Percentiles rank a stretch among this genome's conserved stretches.
These are phyloP conservation scores for Botryosphaeria dothidea DNA, from an alignment of 2,329 filamentous ascomycete species.

Conservation along the genomic window DNA sequence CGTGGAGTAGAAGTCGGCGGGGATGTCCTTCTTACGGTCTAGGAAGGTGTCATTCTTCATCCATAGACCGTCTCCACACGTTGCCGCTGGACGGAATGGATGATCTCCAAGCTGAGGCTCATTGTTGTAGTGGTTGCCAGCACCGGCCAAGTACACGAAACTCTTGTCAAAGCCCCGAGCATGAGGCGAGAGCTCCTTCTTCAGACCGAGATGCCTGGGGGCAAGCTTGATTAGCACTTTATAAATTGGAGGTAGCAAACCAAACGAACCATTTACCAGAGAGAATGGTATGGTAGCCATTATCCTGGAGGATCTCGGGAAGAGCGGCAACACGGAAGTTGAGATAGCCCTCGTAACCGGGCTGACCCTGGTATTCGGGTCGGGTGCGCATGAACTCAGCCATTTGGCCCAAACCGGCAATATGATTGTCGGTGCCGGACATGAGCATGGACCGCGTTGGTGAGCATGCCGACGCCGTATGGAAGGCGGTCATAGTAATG, in stretches of 20 bases:
- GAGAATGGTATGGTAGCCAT: slow-evolving; percentile 12
- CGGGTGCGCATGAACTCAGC: background rate
- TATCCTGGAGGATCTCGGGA: slow-evolving; percentile 16
- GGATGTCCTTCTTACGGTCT: slow-evolving; percentile 10
- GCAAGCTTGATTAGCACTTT: background rate
- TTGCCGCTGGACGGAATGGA: background rate
- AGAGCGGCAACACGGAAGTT: slow-evolving; percentile 18
- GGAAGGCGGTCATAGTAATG: slow-evolving; percentile 18
- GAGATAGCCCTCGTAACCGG: slow-evolving; percentile 17
- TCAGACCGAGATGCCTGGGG: slow-evolving; percentile 12
- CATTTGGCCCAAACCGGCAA: slow-evolving; percentile 20
- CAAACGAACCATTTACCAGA: slow-evolving; percentile 6
- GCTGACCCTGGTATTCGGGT: slow-evolving; percentile 7
- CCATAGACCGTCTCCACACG: slow-evolving; percentile 2
- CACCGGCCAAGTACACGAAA: slow-evolving; percentile 10
- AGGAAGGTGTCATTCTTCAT: slow-evolving; percentile 13
- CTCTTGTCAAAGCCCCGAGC: slow-evolving; percentile 14
- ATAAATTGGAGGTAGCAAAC: fast-evolving
- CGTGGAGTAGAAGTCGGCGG: slow-evolving; percentile 12
- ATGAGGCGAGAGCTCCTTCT: slow-evolving; percentile 13
- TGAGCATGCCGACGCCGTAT: slow-evolving; percentile 21
- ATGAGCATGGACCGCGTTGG: slow-evolving; percentile 22
- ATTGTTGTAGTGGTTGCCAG: slow-evolving; percentile 18
- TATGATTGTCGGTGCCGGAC: slow-evolving; percentile 19
- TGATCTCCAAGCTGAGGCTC: slow-evolving; percentile 18